These are phyloP conservation scores for Solanum chmielewskii DNA, from an alignment of 257 asterid species.

Conservation along the genomic window DNA sequence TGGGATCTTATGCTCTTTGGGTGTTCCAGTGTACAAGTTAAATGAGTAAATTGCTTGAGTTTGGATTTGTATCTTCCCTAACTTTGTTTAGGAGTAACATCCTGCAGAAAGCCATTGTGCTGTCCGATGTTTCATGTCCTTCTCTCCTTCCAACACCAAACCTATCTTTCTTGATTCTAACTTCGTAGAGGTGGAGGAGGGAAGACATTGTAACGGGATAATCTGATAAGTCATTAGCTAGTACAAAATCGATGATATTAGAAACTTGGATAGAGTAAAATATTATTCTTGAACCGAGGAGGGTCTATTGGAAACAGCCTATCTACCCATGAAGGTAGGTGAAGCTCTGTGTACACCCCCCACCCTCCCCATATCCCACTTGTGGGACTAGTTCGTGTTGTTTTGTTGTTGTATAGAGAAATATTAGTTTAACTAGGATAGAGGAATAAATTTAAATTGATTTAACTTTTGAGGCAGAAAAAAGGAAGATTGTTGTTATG, in stretches of 20 bases:
- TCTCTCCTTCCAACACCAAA: background rate
- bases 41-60: background rate
- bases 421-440: background rate
- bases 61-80: background rate
- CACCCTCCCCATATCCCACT: too few species aligned
- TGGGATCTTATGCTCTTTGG: background rate
- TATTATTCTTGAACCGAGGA: background rate
- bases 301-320: background rate
- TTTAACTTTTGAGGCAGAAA: background rate
- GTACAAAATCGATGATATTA: background rate
- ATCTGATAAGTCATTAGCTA: background rate
- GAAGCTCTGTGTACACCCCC: background rate
- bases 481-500: background rate
- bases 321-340: background rate
- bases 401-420: background rate
- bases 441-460: background rate
- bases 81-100: background rate
- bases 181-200: background rate
- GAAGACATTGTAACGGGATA: background rate
- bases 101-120: background rate
- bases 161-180: background rate
- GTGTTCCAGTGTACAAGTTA: background rate
- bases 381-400: too few species aligned
- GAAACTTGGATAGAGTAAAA: background rate
- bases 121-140: background rate